A percentile compares a stretch with the other conserved stretches of the same genome.
Conservation (phyloP, 1,284 basidiomycete species). For the Abortiporus biennis region DNA sequence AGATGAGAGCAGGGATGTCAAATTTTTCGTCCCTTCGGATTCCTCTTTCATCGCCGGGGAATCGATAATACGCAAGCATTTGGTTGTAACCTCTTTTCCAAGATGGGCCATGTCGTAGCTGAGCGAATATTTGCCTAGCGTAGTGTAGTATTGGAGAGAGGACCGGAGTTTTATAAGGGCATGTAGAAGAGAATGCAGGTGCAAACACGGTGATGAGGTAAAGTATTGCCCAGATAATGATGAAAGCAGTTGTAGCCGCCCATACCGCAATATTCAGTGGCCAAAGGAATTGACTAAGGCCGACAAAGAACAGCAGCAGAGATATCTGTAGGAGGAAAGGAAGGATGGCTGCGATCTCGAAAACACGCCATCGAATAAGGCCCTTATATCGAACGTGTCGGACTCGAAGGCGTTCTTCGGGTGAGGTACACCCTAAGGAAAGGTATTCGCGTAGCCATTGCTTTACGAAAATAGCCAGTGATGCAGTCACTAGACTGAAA, state of each 20-base stretch:
- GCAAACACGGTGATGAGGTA: slow-evolving; percentile 3
- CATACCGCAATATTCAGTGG: slow-evolving; percentile 12
- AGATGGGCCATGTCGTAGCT: not conserved
- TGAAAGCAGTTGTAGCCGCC: slow-evolving; percentile 4
- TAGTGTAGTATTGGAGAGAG: not conserved
- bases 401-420: slow-evolving; percentile 32
- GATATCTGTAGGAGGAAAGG: slow-evolving; percentile 35
- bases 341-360: slow-evolving; percentile 30
- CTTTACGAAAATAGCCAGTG: slow-evolving; percentile 12
- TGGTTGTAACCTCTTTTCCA: not conserved
- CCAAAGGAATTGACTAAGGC: slow-evolving; percentile 30
- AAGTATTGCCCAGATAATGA: slow-evolving; percentile 4
- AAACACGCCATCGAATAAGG: slow-evolving; percentile 29
- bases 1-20: not conserved
- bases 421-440: slow-evolving; percentile 25
- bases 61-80: not conserved
- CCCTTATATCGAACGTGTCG: slow-evolving; percentile 31
- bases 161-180: slow-evolving; percentile 11
- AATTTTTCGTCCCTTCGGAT: not conserved
- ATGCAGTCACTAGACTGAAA: slow-evolving; percentile 19
- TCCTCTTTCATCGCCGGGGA: slow-evolving; percentile 3
- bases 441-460: slow-evolving; percentile 18
- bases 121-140: not conserved
- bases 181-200: slow-evolving; percentile 9
- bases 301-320: slow-evolving; percentile 34